These are phyloP conservation scores for Mortierella antarctica DNA, from an alignment of 192 early-diverging fungal species.

Conservation along the genomic window DNA sequence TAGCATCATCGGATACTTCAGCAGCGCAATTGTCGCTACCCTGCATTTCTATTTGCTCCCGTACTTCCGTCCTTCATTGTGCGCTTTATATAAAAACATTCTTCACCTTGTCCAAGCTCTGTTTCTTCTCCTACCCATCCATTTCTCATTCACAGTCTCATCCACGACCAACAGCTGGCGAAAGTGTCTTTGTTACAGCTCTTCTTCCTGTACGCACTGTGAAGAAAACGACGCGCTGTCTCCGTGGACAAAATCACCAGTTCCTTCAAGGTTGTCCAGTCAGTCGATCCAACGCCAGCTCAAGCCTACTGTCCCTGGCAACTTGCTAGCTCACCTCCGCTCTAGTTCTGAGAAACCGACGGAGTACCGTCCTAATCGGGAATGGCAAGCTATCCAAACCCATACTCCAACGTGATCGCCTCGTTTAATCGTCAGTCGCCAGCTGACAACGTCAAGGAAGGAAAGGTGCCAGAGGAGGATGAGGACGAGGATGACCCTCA, in stretches of 20 bases:
- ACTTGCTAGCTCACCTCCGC: background rate
- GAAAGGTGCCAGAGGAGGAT: background rate
- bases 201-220: no score
- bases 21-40: conserved; percentile 9
- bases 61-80: background rate
- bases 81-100: background rate
- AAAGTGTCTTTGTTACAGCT: no score
- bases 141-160: no score
- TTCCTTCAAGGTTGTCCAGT: no score
- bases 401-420: conserved; percentile 18
- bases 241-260: no score
- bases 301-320: background rate
- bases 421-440: conserved; percentile 14
- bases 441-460: background rate
- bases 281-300: no score
- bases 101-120: background rate
- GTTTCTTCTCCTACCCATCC: background rate
- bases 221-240: no score
- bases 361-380: background rate
- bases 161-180: no score
- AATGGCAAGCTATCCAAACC: conserved; percentile 33
- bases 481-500: conserved; percentile 36
- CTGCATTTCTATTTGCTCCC: background rate
- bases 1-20: conserved; percentile 17
- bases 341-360: background rate